Base-by-base conservation (phyloP, 108 stramenopile genomes). In the Nannochloropsis gaditana region DNA sequence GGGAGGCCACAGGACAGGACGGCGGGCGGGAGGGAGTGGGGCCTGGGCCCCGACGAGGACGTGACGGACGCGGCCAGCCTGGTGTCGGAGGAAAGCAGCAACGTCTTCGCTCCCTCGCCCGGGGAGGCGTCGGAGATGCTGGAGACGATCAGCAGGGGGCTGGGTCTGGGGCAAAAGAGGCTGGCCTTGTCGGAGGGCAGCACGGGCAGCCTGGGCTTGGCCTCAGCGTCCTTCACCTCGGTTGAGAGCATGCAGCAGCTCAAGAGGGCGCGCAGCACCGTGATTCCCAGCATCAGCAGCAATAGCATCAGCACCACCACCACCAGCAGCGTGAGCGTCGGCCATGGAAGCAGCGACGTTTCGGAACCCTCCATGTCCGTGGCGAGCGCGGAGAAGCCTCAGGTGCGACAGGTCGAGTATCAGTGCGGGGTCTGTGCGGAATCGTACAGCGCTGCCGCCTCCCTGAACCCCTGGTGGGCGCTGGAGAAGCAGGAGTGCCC, bases 381-480 rank as follows among this genome's bases (percentile, higher is more conserved):
- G n/a, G 59, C 59, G n/a, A n/a, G n/a, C n/a, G 59, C n/a, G 19
- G n/a, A n/a, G 45, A 43, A 83, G 2, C 45, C n/a, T n/a, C 83
- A 59, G 3, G 21, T 45, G 17, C 41, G 45, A 19, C n/a, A n/a
- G 1, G 50, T 73, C 41, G 9, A 84, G 83, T 86, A 86, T 44
- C n/a, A 45, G 15, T 86, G 86, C 83, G 41, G 82, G n/a, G 45
- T 21, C 8, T 86, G 86, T 45, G 41, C 11, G 1, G 82, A 86
- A 8, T 15, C 44, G 15, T 86, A 86, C 50, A 11, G 21, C 10
- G 45, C 42, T 11, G 44, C 83, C 41, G 41, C 73, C n/a, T 9
- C 44, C 47, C 15, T 17, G 17, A 86, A 86, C 21, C 86, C 86
- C 42, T 86, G 82, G 83, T 86, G 86, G 86, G 44, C 86, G 21